Percentiles rank a stretch among this genome's conserved stretches.
phyloP scores from a whole-genome alignment of 305 asterid genomes.

The Fraxinus angustifolia region DNA sequence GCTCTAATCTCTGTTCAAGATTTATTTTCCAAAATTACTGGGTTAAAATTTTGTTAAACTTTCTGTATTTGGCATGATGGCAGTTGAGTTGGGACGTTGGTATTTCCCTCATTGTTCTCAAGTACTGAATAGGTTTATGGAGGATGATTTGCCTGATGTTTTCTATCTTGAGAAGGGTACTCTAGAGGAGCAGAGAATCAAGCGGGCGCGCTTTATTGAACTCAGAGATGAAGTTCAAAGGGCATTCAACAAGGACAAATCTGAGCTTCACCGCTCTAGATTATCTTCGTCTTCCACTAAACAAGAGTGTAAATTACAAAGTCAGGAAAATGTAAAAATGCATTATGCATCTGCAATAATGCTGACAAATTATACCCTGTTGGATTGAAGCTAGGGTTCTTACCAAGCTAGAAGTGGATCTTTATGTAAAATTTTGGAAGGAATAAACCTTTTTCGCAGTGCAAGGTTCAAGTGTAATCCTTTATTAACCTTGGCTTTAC shows the following conservation, averaged over 20 bases:
- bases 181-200: constrained; percentile 52
- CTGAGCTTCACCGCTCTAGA: constrained; percentile 45
- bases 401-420: neutral
- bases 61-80: constrained; percentile 13
- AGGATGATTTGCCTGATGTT: constrained; percentile 51
- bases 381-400: neutral
- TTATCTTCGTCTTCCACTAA: constrained; percentile 36
- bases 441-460: neutral
- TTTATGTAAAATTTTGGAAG: neutral
- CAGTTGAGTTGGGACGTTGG: constrained; percentile 62
- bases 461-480: neutral
- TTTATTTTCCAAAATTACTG: neutral
- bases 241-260: constrained; percentile 72
- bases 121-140: constrained; percentile 67
- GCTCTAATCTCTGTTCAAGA: neutral
- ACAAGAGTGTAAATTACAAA: constrained; percentile 23
- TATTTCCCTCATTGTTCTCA: constrained; percentile 71
- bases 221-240: constrained; percentile 57
- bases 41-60: neutral
- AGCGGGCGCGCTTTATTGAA: constrained; percentile 48
- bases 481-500: neutral
- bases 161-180: constrained; percentile 63
- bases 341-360: neutral
- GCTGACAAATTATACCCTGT: neutral
- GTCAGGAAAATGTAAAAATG: constrained; percentile 25